phyloP scores from a whole-genome alignment of 257 asterid genomes.

The Przewalskia tangutica region DNA sequence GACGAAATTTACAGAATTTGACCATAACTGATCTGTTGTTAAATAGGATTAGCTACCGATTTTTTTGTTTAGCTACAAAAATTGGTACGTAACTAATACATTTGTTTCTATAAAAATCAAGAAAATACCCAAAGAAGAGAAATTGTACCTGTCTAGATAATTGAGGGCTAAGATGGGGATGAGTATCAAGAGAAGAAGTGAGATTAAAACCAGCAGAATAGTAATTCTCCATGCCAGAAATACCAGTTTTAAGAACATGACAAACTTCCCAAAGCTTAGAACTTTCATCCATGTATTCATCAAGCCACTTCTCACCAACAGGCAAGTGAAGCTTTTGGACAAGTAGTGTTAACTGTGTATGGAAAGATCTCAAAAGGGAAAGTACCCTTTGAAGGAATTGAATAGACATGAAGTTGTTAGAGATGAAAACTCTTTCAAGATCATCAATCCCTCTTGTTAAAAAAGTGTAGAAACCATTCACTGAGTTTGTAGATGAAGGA shows the following conservation, averaged over 20 bases:
- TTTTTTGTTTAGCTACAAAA: no score
- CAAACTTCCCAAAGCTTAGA: slow-evolving; percentile 91
- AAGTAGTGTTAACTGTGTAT: slow-evolving; percentile 54
- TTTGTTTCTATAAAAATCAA: background rate
- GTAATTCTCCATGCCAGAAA: slow-evolving; percentile 73
- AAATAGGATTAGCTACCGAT: no score
- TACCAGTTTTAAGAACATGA: slow-evolving; percentile 61
- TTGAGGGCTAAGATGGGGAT: slow-evolving; percentile 59
- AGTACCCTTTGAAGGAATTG: slow-evolving; percentile 69
- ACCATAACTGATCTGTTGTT: no score
- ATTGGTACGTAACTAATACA: no score
- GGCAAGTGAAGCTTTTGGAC: slow-evolving; percentile 82
- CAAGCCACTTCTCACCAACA: slow-evolving; percentile 92
- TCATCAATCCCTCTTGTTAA: slow-evolving; percentile 73
- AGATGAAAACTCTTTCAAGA: slow-evolving; percentile 55
- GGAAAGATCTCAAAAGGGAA: slow-evolving; percentile 70
- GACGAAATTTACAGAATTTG: no score
- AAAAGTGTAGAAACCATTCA: slow-evolving; percentile 69
- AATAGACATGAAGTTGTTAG: slow-evolving; percentile 78
- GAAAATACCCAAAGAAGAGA: background rate
- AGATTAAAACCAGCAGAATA: slow-evolving; percentile 55
- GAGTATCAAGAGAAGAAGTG: slow-evolving; percentile 45
- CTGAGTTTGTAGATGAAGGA: slow-evolving; percentile 70
- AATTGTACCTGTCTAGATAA: slow-evolving; percentile 45
- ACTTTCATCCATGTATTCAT: slow-evolving; percentile 93